phyloP scores from a whole-genome alignment of 306 rosid species.

The Glycyrrhiza uralensis region DNA sequence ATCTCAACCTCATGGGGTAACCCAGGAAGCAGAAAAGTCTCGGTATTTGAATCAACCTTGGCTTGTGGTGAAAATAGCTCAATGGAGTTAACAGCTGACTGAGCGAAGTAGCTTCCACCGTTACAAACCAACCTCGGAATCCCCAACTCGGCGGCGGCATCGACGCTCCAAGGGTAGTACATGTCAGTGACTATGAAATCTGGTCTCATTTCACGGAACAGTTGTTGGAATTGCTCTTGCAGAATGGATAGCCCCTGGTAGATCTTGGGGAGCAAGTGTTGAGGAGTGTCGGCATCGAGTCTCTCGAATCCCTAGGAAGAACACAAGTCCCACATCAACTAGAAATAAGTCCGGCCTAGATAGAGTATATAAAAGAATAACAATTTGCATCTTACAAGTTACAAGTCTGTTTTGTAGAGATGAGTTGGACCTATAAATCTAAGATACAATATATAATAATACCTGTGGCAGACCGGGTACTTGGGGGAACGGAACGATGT shows the following conservation, averaged over 20 bases:
- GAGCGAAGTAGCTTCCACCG: not conserved
- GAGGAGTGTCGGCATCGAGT: not conserved
- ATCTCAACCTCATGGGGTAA: conserved; percentile 23
- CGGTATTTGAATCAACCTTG: not conserved
- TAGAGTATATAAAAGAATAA: too few species aligned
- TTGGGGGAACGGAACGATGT: not conserved
- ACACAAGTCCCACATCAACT: too few species aligned
- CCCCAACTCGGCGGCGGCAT: not conserved
- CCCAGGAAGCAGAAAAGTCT: conserved; percentile 21
- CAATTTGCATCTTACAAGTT: too few species aligned
- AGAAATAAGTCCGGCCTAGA: too few species aligned
- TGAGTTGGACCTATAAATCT: too few species aligned
- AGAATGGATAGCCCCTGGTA: not conserved
- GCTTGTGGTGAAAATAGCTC: not conserved
- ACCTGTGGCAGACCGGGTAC: conserved; percentile 16
- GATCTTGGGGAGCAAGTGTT: not conserved
- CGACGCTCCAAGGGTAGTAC: conserved; percentile 22
- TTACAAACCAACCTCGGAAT: conserved; percentile 25
- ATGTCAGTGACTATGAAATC: conserved; percentile 34
- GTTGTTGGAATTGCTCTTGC: not conserved
- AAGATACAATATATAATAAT: too few species aligned
- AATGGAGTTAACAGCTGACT: not conserved
- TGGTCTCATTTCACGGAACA: conserved; percentile 6
- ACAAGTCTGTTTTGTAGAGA: too few species aligned
- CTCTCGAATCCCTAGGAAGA: conserved; percentile 26